Percentiles rank a stretch among this genome's conserved stretches.
Evolutionary conservation across 352 stramenopile genomes (phyloP).

Genomic region (Plasmopara halstedii): DNA sequence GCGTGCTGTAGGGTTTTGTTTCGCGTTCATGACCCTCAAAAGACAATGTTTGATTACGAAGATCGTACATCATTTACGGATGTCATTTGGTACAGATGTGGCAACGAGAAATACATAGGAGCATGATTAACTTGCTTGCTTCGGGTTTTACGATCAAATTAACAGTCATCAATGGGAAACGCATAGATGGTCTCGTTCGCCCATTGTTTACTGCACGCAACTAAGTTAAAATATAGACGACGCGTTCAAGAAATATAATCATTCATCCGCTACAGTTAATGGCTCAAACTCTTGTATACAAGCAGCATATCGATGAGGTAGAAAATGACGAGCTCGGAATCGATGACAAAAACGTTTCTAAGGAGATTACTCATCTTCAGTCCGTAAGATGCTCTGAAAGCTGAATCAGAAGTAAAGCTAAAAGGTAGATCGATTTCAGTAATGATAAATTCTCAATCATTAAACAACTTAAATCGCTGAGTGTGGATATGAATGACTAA

Average conservation of each 20-base stretch:
- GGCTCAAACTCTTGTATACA: slow-evolving; percentile 4
- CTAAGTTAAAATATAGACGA: no score
- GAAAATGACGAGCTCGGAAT: slow-evolving; percentile 9
- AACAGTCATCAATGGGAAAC: no score
- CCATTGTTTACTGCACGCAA: no score
- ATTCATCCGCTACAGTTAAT: slow-evolving; percentile 7
- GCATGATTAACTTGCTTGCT: no score
- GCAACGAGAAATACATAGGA: no score
- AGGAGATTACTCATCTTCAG: slow-evolving; percentile 8
- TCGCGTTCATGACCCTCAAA: no score
- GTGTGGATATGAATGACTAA: slow-evolving; percentile 18
- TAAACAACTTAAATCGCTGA: slow-evolving; percentile 9
- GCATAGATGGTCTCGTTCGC: no score
- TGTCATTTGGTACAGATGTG: no score
- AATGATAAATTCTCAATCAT: neutral
- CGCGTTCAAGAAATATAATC: slow-evolving; percentile 4
- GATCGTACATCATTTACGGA: no score
- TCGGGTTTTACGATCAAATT: no score
- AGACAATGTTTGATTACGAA: no score
- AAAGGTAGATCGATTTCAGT: neutral
- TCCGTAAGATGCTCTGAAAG: slow-evolving; percentile 7
- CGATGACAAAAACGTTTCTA: slow-evolving; percentile 9
- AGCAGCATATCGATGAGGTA: slow-evolving; percentile 5
- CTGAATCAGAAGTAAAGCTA: neutral
- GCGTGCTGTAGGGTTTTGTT: no score